These are phyloP conservation scores for Aquilaria yunnanensis DNA, from an alignment of 345 rosid species.

Conservation along the genomic window DNA sequence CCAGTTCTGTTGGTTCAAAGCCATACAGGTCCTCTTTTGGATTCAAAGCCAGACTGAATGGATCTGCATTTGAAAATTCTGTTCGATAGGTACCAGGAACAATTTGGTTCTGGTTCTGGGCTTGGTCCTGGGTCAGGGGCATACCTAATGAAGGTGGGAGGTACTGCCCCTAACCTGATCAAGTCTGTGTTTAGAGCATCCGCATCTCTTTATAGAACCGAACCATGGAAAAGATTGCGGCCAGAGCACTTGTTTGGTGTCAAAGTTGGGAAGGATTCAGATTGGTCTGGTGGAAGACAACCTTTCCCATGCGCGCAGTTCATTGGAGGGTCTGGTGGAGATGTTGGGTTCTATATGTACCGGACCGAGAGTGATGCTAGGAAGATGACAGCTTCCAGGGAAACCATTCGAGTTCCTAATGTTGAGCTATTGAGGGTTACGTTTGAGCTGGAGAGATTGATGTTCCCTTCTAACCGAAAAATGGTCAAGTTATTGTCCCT, in stretches of 20 bases:
- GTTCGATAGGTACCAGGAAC: slow-evolving; percentile 58
- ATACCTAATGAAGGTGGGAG: slow-evolving; percentile 52
- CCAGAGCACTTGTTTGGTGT: slow-evolving; percentile 55
- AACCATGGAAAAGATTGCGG: slow-evolving; percentile 64
- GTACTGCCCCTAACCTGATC: slow-evolving; percentile 43
- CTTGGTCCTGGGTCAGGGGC: slow-evolving; percentile 73
- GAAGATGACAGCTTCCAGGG: slow-evolving; percentile 53
- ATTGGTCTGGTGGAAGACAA: slow-evolving; percentile 61
- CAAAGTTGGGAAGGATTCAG: slow-evolving; percentile 57
- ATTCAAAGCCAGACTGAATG: slow-evolving; percentile 21
- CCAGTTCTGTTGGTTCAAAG: slow-evolving; percentile 14
- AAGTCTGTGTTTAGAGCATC: slow-evolving; percentile 47
- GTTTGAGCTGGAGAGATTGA: slow-evolving; percentile 40
- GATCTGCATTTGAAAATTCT: slow-evolving; percentile 65
- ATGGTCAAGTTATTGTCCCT: slow-evolving; percentile 54
- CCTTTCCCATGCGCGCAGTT: slow-evolving; percentile 60
- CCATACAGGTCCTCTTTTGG: no score
- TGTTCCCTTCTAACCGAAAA: slow-evolving; percentile 55
- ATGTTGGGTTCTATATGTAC: slow-evolving; percentile 51
- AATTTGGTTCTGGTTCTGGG: slow-evolving; percentile 73
- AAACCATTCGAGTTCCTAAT: slow-evolving; percentile 44
- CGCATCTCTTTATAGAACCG: slow-evolving; percentile 62
- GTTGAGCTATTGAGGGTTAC: slow-evolving; percentile 59
- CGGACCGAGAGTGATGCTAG: slow-evolving; percentile 41
- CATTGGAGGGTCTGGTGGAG: slow-evolving; percentile 72